These are phyloP conservation scores for Cercospora canescens DNA, from an alignment of 2,329 filamentous ascomycete genomes.

Conservation along the genomic window DNA sequence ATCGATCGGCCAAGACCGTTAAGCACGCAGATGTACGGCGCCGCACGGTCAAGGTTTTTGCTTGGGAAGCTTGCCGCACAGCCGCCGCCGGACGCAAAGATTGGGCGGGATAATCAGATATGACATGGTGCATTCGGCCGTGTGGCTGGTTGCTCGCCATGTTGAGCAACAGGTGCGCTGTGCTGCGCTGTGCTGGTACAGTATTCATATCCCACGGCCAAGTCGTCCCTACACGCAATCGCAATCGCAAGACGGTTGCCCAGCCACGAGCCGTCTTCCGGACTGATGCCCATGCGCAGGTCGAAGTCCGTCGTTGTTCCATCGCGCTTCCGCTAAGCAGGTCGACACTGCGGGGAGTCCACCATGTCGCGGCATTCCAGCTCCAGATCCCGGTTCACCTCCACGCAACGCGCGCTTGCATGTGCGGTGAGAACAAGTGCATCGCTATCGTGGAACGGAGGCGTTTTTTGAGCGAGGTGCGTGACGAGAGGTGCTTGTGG, in stretches of 20 bases:
- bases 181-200: too few relatives aligned
- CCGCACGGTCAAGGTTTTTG: background rate
- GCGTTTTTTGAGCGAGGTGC: background rate
- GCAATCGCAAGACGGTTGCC: background rate
- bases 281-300: background rate
- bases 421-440: background rate
- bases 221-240: too few relatives aligned
- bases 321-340: background rate
- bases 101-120: background rate
- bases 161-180: background rate
- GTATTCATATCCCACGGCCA: too few relatives aligned
- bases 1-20: background rate
- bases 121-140: background rate
- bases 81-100: background rate
- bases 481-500: background rate
- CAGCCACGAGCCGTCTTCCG: background rate
- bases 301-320: background rate
- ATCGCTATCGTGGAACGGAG: background rate
- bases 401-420: background rate
- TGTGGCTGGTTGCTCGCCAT: background rate
- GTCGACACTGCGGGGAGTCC: background rate
- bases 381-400: too few relatives aligned
- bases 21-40: background rate
- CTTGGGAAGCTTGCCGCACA: constrained; percentile 3
- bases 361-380: background rate